Percentiles rank a stretch among this genome's conserved stretches.
Evolutionary conservation across 139 green algal genomes (phyloP).

Genomic region (Coelastrella sp.): DNA sequence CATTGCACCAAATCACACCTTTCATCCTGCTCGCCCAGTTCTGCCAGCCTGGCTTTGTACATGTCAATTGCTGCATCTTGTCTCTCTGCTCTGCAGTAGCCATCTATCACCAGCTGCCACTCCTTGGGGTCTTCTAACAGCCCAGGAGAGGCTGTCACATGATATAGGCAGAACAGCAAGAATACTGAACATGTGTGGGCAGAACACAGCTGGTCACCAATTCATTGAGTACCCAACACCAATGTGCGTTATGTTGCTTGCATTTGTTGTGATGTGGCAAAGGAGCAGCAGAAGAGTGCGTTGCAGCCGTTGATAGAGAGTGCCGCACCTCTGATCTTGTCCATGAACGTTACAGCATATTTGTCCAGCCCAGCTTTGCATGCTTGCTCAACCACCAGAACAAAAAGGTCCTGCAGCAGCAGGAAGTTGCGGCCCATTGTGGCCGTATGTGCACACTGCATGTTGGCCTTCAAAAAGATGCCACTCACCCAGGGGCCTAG

Average conservation of each 20-base stretch:
- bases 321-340: constrained; percentile 1
- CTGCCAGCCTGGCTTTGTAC: neutral
- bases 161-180: neutral
- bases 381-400: constrained; percentile 51
- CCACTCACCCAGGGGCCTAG: neutral
- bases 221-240: too few species aligned
- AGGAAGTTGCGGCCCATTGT: constrained; percentile 1
- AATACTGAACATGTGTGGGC: neutral
- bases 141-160: constrained; percentile 5
- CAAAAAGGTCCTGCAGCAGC: constrained; percentile 67
- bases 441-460: too few species aligned
- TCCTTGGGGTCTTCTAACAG: constrained; percentile 21
- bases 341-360: constrained; percentile 26
- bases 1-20: neutral
- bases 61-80: neutral
- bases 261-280: too few species aligned
- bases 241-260: too few species aligned
- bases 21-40: neutral
- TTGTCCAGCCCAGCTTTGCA: constrained; percentile 48
- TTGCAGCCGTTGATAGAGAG: too few species aligned
- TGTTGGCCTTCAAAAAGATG: neutral
- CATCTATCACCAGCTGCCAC: constrained; percentile 21
- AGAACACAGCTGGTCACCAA: too few species aligned
- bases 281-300: too few species aligned
- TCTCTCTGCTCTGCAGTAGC: constrained; percentile 19